Conservation (phyloP, 208 protist species). For the Porcisia hertigi region DNA sequence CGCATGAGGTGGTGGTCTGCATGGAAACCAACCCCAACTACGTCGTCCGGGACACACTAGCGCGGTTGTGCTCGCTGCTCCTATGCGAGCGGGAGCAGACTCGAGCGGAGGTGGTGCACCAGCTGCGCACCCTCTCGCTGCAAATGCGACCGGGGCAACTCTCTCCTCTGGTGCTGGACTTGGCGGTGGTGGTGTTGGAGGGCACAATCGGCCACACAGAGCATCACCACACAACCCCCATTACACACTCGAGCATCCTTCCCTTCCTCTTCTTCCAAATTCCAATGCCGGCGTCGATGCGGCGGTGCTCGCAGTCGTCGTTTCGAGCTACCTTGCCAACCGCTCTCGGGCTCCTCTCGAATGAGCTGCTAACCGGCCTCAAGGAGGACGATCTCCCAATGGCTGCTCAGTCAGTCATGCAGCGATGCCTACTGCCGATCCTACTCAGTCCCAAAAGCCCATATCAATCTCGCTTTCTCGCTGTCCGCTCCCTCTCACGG, state of each 20-base stretch:
- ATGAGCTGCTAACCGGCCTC: constrained; percentile 58
- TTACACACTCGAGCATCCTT: constrained; percentile 37
- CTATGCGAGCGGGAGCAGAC: constrained; percentile 67
- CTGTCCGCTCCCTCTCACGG: constrained; percentile 58
- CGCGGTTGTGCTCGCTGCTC: constrained; percentile 62
- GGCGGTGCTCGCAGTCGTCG: constrained; percentile 61
- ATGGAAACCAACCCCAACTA: constrained; percentile 29
- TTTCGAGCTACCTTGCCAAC: constrained; percentile 68
- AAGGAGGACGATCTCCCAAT: constrained; percentile 27
- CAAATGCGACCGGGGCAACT: constrained; percentile 54
- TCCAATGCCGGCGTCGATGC: constrained; percentile 58
- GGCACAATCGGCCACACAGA: constrained; percentile 42
- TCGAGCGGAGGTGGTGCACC: constrained; percentile 64
- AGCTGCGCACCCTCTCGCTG: constrained; percentile 67
- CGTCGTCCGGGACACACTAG: constrained; percentile 48
- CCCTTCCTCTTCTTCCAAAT: constrained; percentile 61
- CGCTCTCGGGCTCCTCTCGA: constrained; percentile 58
- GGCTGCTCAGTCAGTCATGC: constrained; percentile 50
- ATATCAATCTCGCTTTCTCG: constrained; percentile 41
- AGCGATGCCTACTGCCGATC: constrained; percentile 73
- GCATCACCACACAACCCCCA: constrained; percentile 34
- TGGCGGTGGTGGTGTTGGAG: constrained; percentile 67
- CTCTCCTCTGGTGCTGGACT: constrained; percentile 43
- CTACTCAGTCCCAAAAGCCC: constrained; percentile 45
- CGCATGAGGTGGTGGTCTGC: constrained; percentile 35